Conservation (phyloP, 805 yeast genomes). For the Starmera amethionina region DNA sequence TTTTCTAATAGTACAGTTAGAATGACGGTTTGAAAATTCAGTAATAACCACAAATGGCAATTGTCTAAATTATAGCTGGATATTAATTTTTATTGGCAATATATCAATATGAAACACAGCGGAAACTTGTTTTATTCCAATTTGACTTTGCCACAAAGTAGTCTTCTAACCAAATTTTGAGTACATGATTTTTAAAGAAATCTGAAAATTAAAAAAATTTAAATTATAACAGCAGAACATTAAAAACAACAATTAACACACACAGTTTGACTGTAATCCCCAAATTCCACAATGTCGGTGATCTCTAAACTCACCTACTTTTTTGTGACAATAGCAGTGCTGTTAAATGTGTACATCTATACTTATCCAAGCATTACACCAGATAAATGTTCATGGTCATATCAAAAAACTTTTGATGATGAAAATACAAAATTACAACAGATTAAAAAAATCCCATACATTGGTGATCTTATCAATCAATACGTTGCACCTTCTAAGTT, state of each 20-base stretch:
- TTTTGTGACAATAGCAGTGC: conserved; percentile 25
- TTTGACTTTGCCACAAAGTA: no score
- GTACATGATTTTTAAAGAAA: no score
- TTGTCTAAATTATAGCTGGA: no score
- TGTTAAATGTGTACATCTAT: conserved; percentile 55
- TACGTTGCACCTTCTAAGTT: conserved; percentile 17
- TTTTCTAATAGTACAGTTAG: no score
- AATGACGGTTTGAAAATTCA: no score
- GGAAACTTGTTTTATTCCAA: no score
- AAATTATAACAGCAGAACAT: not conserved
- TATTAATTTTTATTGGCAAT: no score
- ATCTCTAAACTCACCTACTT: conserved; percentile 15
- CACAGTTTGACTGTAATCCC: not conserved
- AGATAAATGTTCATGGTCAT: conserved; percentile 51
- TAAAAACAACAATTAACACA: not conserved
- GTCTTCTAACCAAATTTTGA: no score
- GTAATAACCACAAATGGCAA: no score
- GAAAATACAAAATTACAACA: conserved; percentile 4
- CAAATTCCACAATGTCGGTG: conserved; percentile 7
- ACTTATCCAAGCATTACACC: conserved; percentile 62
- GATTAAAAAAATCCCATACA: conserved; percentile 10
- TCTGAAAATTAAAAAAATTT: no score
- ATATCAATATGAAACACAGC: no score
- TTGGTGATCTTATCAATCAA: conserved; percentile 15
- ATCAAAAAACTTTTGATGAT: conserved; percentile 12